Percentiles rank a stretch among this genome's conserved stretches.
Conservation (phyloP, 2,329 filamentous ascomycete genomes). For the Bipolaris bicolor region DNA sequence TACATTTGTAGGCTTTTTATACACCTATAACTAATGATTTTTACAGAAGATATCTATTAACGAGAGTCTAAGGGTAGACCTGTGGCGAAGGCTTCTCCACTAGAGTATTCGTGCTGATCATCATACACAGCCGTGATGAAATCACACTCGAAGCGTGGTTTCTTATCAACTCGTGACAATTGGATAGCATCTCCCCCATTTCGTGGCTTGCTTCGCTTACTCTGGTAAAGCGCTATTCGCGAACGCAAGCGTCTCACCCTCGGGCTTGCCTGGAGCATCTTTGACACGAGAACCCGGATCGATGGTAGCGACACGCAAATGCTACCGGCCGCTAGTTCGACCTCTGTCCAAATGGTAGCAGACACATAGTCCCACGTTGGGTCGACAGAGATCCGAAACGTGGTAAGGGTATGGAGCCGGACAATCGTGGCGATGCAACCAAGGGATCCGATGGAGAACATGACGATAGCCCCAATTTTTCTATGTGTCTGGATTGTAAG, state of each 20-base stretch:
- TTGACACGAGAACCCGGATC: neutral
- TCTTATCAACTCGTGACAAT: neutral
- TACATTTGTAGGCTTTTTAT: too few species aligned
- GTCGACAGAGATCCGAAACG: neutral
- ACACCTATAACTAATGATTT: too few species aligned
- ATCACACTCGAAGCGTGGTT: neutral
- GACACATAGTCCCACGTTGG: neutral
- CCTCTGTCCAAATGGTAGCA: neutral
- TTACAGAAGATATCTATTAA: too few species aligned
- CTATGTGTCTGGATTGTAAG: constrained; percentile 25
- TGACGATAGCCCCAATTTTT: constrained; percentile 29
- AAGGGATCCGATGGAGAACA: constrained; percentile 29
- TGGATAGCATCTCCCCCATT: neutral
- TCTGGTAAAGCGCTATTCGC: neutral
- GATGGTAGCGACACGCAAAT: neutral
- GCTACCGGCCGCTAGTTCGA: neutral
- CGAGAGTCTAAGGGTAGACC: too few species aligned
- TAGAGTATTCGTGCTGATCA: neutral
- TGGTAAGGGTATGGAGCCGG: neutral
- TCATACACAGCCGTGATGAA: neutral
- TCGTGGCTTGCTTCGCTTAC: neutral
- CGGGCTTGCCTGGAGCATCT: neutral
- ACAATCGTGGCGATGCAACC: neutral
- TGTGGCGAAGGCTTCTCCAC: neutral
- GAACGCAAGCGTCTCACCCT: neutral